Conservation (phyloP, 345 rosid genomes). For the Noccaea bulbosa region DNA sequence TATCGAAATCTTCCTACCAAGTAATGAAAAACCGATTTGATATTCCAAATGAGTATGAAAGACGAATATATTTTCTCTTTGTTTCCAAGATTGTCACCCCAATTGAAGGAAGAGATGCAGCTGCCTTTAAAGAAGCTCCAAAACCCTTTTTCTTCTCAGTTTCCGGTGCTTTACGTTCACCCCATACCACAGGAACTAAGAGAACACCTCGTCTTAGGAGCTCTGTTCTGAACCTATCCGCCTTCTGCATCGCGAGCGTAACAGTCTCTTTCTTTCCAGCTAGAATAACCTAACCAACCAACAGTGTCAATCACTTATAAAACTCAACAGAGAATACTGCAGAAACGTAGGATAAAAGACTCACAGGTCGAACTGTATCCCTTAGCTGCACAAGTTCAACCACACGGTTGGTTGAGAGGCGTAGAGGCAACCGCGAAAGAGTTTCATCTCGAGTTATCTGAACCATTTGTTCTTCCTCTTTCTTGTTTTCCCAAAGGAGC, state of each 20-base stretch:
- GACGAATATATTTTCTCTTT: not conserved
- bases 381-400: slow-evolving; percentile 96
- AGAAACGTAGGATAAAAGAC: slow-evolving; percentile 37
- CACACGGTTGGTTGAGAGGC: slow-evolving; percentile 87
- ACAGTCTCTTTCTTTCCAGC: slow-evolving; percentile 83
- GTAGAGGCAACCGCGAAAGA: slow-evolving; percentile 88
- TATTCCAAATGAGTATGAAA: slow-evolving; percentile 16
- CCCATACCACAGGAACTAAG: slow-evolving; percentile 86
- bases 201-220: slow-evolving; percentile 87
- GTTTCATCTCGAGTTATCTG: slow-evolving; percentile 89
- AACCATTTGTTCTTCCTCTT: slow-evolving; percentile 93
- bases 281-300: slow-evolving; percentile 66
- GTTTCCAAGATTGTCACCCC: slow-evolving; percentile 56
- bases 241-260: slow-evolving; percentile 66
- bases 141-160: slow-evolving; percentile 85
- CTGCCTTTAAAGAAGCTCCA: slow-evolving; percentile 64
- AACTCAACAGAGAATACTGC: slow-evolving; percentile 8
- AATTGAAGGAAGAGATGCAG: slow-evolving; percentile 77
- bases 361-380: slow-evolving; percentile 89
- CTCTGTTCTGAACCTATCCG: slow-evolving; percentile 89
- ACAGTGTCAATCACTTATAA: slow-evolving; percentile 33
- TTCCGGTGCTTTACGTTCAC: slow-evolving; percentile 61
- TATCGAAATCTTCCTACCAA: slow-evolving; percentile 84
- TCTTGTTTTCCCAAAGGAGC: slow-evolving; percentile 90
- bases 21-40: slow-evolving; percentile 13